phyloP scores from a whole-genome alignment of 169 alveolate species.

The Cystoisospora suis region DNA sequence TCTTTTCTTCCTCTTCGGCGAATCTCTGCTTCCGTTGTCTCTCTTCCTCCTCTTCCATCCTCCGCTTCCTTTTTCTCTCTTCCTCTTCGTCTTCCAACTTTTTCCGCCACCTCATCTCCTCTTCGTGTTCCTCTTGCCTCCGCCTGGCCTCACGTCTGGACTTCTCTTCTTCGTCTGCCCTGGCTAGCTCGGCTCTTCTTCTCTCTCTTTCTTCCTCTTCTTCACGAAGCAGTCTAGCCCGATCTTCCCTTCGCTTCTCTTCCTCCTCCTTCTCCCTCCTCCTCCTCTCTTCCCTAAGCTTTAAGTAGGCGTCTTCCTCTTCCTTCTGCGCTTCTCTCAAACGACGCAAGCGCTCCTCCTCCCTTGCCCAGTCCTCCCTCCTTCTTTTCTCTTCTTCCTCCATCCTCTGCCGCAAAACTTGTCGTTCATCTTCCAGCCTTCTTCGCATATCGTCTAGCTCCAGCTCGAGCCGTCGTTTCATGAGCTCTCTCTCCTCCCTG shows the following conservation, averaged over 20 bases:
- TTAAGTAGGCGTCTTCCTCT: conserved; percentile 39
- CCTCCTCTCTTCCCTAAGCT: conserved; percentile 41
- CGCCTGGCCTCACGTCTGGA: not conserved
- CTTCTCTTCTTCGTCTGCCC: too few species aligned
- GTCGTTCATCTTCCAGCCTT: not conserved
- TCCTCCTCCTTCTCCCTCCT: conserved; percentile 28
- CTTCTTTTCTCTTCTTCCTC: not conserved
- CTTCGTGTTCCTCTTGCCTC: not conserved
- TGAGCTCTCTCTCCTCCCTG: not conserved
- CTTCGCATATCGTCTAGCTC: not conserved
- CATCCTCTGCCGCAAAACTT: not conserved
- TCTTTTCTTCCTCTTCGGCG: not conserved
- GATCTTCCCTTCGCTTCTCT: not conserved
- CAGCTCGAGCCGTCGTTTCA: not conserved
- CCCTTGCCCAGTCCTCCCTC: not conserved
- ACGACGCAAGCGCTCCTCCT: not conserved
- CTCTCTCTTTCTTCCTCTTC: conserved; percentile 1
- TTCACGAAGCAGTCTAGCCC: not conserved
- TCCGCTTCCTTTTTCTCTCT: not conserved
- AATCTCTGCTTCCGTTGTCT: not conserved
- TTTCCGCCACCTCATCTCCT: not conserved
- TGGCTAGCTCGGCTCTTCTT: too few species aligned
- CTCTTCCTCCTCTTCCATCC: not conserved
- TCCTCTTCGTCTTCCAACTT: not conserved
- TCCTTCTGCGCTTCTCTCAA: conserved; percentile 28